Conservation (phyloP, 1,284 basidiomycete species). For the Austroboletus niveus region DNA sequence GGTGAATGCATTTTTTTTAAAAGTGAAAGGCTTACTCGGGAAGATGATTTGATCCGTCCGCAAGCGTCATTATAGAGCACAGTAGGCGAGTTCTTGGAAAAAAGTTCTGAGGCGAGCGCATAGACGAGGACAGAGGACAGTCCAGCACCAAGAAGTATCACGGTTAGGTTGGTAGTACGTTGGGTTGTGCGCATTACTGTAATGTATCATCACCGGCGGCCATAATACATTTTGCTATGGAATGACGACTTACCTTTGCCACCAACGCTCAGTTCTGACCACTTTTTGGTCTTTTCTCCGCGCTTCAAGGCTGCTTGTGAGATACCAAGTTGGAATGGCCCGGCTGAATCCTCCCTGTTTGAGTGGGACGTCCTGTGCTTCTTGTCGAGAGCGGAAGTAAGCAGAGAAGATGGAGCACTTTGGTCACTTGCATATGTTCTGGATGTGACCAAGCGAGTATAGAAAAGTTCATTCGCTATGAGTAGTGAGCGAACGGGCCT, state of each 20-base stretch:
- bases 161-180: slow-evolving; percentile 76
- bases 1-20: slow-evolving; percentile 3
- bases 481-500: background rate
- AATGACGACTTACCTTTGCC: slow-evolving; percentile 69
- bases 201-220: slow-evolving; percentile 1
- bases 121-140: slow-evolving; percentile 82
- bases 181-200: slow-evolving; percentile 49
- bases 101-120: slow-evolving; percentile 84
- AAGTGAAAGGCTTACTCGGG: slow-evolving; percentile 47
- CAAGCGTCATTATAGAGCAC: slow-evolving; percentile 87
- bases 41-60: slow-evolving; percentile 75
- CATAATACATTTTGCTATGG: background rate
- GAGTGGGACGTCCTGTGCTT: slow-evolving; percentile 40
- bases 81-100: slow-evolving; percentile 90
- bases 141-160: slow-evolving; percentile 82
- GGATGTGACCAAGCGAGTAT: background rate
- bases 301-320: slow-evolving; percentile 52
- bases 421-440: slow-evolving; percentile 51
- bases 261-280: slow-evolving; percentile 78
- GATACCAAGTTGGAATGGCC: slow-evolving; percentile 81
- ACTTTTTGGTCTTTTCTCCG: slow-evolving; percentile 64
- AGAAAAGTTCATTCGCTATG: background rate
- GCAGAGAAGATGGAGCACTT: slow-evolving; percentile 51
- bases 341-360: slow-evolving; percentile 58
- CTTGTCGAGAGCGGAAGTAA: slow-evolving; percentile 67